These are phyloP conservation scores for Zea mays DNA, from an alignment of 176 grass and related monocot species.

Conservation along the genomic window Zm-B73-REFERENCE-NAM-5.0 NC_050104.1:141448001-141448500, in stretches of 20 bases:
- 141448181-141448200: not conserved
- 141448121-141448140: not conserved
- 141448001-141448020: too few species aligned
- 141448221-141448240: not conserved
- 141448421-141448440: constrained; percentile 44
- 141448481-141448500: constrained; percentile 7
- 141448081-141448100: too few species aligned
- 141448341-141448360: constrained; percentile 62
- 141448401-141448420: constrained; percentile 50
- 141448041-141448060: too few species aligned
- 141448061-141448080: not conserved
- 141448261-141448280: not conserved
- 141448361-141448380: constrained; percentile 44
- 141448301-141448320: constrained; percentile 44
- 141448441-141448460: constrained; percentile 63
- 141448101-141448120: not conserved
- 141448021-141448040: too few species aligned
- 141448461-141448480: constrained; percentile 44
- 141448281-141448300: constrained; percentile 20
- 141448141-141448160: not conserved
- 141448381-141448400: constrained; percentile 48
- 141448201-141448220: not conserved
- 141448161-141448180: not conserved
- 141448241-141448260: not conserved
- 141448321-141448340: constrained; percentile 50